phyloP scores from a whole-genome alignment of 768 basidiomycete genomes.

The Suillus tomentosus region DNA sequence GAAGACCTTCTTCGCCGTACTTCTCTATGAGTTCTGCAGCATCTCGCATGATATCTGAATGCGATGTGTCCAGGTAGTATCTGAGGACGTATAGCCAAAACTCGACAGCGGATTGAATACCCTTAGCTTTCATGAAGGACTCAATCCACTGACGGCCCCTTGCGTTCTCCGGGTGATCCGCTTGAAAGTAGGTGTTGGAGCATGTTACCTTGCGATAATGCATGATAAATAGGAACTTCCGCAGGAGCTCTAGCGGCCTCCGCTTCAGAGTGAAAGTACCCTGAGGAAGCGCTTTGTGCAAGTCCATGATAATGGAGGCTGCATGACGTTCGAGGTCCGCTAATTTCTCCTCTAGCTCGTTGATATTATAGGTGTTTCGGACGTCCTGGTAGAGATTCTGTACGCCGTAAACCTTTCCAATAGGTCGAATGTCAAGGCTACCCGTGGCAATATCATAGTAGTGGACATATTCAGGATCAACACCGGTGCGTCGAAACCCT shows the following conservation, averaged over 20 bases:
- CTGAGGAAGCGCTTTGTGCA: not conserved
- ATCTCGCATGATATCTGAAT: not conserved
- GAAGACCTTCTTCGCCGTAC: conserved; percentile 2
- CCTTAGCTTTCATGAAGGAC: not conserved
- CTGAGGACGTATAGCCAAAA: not conserved
- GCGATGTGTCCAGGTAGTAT: not conserved
- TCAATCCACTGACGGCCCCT: not conserved
- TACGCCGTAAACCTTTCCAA: conserved; percentile 14
- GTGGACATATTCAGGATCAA: not conserved
- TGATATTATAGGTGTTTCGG: conserved; percentile 21
- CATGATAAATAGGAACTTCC: not conserved
- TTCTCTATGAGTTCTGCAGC: not conserved
- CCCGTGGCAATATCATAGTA: not conserved
- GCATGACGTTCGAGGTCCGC: conserved; percentile 32
- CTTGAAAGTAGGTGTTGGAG: not conserved
- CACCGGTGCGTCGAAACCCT: not conserved
- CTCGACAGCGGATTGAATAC: not conserved
- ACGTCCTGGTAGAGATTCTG: conserved; percentile 32
- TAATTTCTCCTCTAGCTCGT: conserved; percentile 33
- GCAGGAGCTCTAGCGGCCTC: not conserved
- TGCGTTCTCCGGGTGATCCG: not conserved
- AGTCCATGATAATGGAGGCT: conserved; percentile 22
- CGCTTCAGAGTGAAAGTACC: not conserved
- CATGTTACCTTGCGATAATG: not conserved
- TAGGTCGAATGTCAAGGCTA: not conserved